These are phyloP conservation scores for Eucalyptus regnans DNA, from an alignment of 345 rosid species.

Conservation along the genomic window DNA sequence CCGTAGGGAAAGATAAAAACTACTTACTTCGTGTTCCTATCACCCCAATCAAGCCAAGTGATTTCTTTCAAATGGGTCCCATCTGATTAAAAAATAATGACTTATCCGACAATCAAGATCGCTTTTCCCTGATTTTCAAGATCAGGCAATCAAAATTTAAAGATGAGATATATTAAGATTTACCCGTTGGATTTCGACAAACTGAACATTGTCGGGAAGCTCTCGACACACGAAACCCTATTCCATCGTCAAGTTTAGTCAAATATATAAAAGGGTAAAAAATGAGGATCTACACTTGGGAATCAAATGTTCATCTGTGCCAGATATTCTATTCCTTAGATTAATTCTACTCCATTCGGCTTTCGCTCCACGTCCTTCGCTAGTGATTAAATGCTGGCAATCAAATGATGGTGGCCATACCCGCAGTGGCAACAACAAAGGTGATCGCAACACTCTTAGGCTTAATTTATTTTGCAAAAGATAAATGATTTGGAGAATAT, in stretches of 20 bases:
- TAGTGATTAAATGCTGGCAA: not conserved
- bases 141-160: not conserved
- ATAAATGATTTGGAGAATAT: no score
- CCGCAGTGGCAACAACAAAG: not conserved
- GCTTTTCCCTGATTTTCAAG: not conserved
- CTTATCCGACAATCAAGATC: accelerated
- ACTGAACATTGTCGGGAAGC: not conserved
- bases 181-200: not conserved
- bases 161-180: not conserved
- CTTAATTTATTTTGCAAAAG: not conserved
- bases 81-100: no score
- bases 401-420: not conserved
- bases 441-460: not conserved
- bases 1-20: not conserved
- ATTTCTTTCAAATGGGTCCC: not conserved
- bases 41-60: not conserved
- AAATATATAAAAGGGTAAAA: not conserved
- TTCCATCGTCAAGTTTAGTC: not conserved
- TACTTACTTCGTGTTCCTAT: not conserved
- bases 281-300: not conserved
- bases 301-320: not conserved
- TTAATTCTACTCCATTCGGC: not conserved
- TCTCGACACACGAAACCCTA: accelerated
- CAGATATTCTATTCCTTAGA: not conserved
- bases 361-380: not conserved